Percentiles rank a stretch among this genome's conserved stretches.
These are phyloP conservation scores for Periconia digitata DNA, from an alignment of 2,329 filamentous ascomycete genomes.

Conservation along the genomic window DNA sequence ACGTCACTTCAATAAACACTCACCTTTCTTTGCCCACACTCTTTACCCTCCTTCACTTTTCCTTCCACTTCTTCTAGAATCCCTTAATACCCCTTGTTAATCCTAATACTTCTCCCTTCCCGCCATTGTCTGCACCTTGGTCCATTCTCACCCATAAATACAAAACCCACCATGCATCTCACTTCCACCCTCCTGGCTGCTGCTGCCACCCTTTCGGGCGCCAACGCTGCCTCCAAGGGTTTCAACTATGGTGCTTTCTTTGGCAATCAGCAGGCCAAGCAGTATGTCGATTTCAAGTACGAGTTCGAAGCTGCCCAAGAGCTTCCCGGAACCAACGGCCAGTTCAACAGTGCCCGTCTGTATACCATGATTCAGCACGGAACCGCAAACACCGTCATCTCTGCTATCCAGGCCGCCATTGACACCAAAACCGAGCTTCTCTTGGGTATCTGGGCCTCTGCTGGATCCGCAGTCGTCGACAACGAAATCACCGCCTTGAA, in stretches of 20 bases:
- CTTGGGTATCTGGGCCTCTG: conserved; percentile 82
- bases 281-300: conserved; percentile 66
- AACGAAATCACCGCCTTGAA: conserved; percentile 76
- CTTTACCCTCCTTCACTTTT: conserved; percentile 10
- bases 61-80: conserved; percentile 2
- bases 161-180: conserved; percentile 34
- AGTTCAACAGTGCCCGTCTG: conserved; percentile 69
- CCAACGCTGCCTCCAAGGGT: conserved; percentile 50
- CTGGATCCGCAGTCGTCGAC: conserved; percentile 60
- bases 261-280: conserved; percentile 61
- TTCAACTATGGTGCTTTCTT: conserved; percentile 74
- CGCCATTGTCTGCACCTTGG: conserved; percentile 2
- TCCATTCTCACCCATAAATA: neutral
- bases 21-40: neutral
- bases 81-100: conserved; percentile 7
- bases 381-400: conserved; percentile 65
- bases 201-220: conserved; percentile 43
- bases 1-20: conserved; percentile 15
- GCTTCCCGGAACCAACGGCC: conserved; percentile 63
- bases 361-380: conserved; percentile 75
- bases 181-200: conserved; percentile 39
- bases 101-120: conserved; percentile 5
- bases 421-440: conserved; percentile 75
- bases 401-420: conserved; percentile 79
- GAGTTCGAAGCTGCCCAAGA: conserved; percentile 68